Evolutionary conservation across 306 rosid species (phyloP).

Genomic region (Cucurbita moschata): DNA sequence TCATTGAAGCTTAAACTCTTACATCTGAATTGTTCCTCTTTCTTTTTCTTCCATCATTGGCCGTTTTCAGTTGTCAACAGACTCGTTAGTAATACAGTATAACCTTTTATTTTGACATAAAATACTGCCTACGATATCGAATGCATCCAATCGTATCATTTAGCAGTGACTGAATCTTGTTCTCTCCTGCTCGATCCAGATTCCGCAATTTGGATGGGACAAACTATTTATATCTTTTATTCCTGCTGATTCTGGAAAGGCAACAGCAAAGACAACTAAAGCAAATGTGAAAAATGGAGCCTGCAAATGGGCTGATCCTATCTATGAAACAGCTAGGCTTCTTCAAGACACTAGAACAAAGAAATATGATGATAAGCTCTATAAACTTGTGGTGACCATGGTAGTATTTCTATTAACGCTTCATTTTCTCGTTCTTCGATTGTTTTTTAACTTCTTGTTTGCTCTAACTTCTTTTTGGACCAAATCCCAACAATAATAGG

Average conservation of each 20-base stretch:
- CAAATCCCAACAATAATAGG: slow-evolving; percentile 37
- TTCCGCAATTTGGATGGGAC: slow-evolving; percentile 98
- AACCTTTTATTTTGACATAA: background rate
- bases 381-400: slow-evolving; percentile 84
- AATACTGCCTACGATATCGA: background rate
- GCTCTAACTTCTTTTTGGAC: slow-evolving; percentile 16
- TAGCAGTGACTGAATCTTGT: slow-evolving; percentile 16
- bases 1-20: background rate
- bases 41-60: background rate
- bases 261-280: slow-evolving; percentile 80
- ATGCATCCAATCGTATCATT: slow-evolving; percentile 3
- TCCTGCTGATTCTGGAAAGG: slow-evolving; percentile 84
- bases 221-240: slow-evolving; percentile 72
- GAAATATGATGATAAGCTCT: slow-evolving; percentile 75
- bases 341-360: slow-evolving; percentile 80
- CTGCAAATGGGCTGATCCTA: slow-evolving; percentile 97
- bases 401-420: slow-evolving; percentile 25
- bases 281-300: slow-evolving; percentile 95
- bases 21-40: background rate
- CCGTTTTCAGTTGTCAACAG: background rate
- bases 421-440: background rate
- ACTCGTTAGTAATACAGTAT: background rate
- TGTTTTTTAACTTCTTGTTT: background rate
- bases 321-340: slow-evolving; percentile 93
- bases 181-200: slow-evolving; percentile 35